Evolutionary conservation across 2,329 filamentous ascomycete species (phyloP).

Genomic region (Diaporthe amygdali): DNA sequence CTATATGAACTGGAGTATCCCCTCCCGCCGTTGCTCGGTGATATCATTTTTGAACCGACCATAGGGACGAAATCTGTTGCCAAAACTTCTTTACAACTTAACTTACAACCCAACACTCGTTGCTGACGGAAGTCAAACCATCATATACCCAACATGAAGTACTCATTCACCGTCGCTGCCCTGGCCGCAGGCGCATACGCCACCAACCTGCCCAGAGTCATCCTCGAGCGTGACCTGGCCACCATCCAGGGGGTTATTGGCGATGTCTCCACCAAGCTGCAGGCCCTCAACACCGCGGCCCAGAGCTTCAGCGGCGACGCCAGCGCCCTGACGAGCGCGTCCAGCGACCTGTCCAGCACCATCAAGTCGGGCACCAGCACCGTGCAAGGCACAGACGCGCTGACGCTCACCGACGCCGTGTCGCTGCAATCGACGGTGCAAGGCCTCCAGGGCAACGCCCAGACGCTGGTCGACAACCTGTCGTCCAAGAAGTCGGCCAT

Average conservation of each 20-base stretch:
- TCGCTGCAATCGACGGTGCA: constrained; percentile 25
- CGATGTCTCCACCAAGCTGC: constrained; percentile 42
- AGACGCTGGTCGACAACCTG: constrained; percentile 17
- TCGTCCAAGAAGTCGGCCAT: constrained; percentile 20
- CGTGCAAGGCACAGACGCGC: constrained; percentile 41
- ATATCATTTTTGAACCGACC: background rate
- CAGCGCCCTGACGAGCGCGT: constrained; percentile 33
- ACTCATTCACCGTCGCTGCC: constrained; percentile 12
- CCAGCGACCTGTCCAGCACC: constrained; percentile 22
- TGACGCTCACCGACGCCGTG: constrained; percentile 26
- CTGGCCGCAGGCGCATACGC: constrained; percentile 21
- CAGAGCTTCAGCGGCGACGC: constrained; percentile 35
- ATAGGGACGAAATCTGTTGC: background rate
- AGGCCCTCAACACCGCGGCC: constrained; percentile 30
- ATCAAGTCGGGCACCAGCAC: constrained; percentile 40
- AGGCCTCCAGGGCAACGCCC: constrained; percentile 9
- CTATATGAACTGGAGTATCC: constrained; percentile 15
- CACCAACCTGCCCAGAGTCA: constrained; percentile 14
- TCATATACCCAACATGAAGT: constrained; percentile 12
- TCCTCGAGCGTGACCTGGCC: constrained; percentile 47
- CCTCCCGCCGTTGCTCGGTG: background rate
- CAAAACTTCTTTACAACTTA: background rate
- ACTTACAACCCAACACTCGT: background rate
- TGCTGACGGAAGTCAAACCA: background rate
- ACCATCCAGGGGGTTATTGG: constrained; percentile 65